phyloP scores from a whole-genome alignment of 2,329 filamentous ascomycete genomes.

The Trichophyton schoenleinii region DNA sequence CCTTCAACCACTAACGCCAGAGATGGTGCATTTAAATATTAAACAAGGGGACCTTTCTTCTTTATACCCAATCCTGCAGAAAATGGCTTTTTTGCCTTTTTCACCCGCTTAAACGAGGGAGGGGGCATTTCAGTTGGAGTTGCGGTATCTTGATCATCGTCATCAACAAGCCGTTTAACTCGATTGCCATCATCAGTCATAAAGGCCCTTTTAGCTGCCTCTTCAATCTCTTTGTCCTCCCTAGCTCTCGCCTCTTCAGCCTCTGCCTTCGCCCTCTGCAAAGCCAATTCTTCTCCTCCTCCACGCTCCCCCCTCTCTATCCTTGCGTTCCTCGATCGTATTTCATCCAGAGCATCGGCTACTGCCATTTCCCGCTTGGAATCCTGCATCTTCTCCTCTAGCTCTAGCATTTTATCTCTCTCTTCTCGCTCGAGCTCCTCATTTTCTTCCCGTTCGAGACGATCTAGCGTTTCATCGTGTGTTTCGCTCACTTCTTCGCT shows the following conservation, averaged over 20 bases:
- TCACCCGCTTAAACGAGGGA: constrained; percentile 59
- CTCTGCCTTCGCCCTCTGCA: constrained; percentile 39
- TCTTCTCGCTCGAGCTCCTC: constrained; percentile 55
- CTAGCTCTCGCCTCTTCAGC: constrained; percentile 47
- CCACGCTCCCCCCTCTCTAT: constrained; percentile 64
- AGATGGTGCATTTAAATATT: constrained; percentile 36
- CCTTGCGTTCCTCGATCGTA: constrained; percentile 78
- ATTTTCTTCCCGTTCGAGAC: constrained; percentile 54
- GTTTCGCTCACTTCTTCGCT: constrained; percentile 54
- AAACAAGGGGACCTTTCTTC: constrained; percentile 49
- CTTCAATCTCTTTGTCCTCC: constrained; percentile 68
- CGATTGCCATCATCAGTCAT: constrained; percentile 46
- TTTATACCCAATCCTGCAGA: constrained; percentile 70
- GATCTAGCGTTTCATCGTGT: constrained; percentile 71
- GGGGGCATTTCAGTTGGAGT: constrained; percentile 32
- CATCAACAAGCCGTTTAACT: constrained; percentile 42
- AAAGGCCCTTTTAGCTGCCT: constrained; percentile 69
- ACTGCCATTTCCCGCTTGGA: constrained; percentile 93
- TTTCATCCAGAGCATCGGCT: constrained; percentile 90
- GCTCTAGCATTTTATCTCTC: constrained; percentile 82
- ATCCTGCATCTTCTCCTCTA: constrained; percentile 87
- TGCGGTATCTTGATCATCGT: constrained; percentile 27
- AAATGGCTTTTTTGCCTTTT: constrained; percentile 81
- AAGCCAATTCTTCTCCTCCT: constrained; percentile 41
- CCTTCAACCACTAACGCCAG: background rate